phyloP scores from a whole-genome alignment of 176 grass and related monocot genomes.

The Carex scoparia region DNA sequence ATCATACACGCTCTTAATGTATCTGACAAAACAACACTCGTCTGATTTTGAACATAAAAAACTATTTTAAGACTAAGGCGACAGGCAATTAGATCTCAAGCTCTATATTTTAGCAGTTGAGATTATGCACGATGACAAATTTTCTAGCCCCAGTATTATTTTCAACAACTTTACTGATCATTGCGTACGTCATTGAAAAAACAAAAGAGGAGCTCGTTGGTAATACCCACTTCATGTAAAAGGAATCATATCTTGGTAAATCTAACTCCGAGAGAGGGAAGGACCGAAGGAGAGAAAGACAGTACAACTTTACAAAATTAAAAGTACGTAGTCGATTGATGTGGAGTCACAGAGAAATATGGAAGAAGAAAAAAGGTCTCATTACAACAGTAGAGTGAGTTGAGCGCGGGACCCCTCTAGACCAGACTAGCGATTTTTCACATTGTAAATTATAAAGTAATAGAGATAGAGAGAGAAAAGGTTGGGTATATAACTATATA shows the following conservation, averaged over 20 bases:
- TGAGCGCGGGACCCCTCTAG: constrained; percentile 1
- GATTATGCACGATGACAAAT: too few relatives aligned
- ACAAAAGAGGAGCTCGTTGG: neutral
- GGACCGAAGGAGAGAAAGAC: neutral
- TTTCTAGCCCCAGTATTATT: too few relatives aligned
- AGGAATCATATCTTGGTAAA: constrained; percentile 25
- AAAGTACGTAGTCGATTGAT: neutral
- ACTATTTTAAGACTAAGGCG: too few relatives aligned
- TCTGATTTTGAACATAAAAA: neutral
- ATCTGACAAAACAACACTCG: neutral
- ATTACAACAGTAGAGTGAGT: neutral
- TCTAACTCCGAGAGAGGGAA: constrained; percentile 1
- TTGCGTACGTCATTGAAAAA: neutral
- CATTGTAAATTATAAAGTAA: neutral
- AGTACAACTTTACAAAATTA: constrained; percentile 15
- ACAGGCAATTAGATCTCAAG: too few relatives aligned
- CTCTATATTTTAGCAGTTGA: too few relatives aligned
- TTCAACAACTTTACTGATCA: neutral
- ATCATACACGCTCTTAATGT: neutral
- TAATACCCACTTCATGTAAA: neutral
- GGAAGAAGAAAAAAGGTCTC: neutral
- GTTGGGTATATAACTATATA: neutral
- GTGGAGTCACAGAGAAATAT: neutral
- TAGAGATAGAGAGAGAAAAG: constrained; percentile 1
- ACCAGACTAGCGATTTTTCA: neutral